Evolutionary conservation across 208 protist species (phyloP).

Genomic region (Leishmania guyanensis): DNA sequence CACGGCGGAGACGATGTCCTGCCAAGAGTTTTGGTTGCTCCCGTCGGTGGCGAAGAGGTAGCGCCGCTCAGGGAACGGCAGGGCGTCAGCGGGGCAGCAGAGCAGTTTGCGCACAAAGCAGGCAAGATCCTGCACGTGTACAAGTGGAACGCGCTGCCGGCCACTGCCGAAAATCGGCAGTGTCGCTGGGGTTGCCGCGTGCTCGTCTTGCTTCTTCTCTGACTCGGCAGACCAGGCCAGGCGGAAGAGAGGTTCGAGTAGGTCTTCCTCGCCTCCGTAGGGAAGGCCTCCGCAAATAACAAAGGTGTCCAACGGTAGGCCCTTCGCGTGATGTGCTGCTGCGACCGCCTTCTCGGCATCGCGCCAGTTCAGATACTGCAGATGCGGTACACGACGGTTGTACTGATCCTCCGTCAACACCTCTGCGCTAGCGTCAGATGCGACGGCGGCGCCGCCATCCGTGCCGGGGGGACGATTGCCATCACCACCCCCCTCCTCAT

Average conservation of each 20-base stretch:
- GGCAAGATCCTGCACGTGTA: slow-evolving; percentile 93
- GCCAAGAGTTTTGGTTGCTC: slow-evolving; percentile 58
- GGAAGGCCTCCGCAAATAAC: slow-evolving; percentile 88
- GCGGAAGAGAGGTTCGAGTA: slow-evolving; percentile 88
- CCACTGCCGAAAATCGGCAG: slow-evolving; percentile 92
- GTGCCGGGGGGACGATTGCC: too few species aligned
- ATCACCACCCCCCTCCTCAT: slow-evolving; percentile 31
- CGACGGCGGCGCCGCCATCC: not conserved
- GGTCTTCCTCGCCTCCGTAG: slow-evolving; percentile 92
- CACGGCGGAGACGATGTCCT: slow-evolving; percentile 67
- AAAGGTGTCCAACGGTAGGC: slow-evolving; percentile 83
- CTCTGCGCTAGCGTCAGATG: slow-evolving; percentile 36
- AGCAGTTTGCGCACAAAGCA: slow-evolving; percentile 77
- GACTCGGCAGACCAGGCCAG: slow-evolving; percentile 76
- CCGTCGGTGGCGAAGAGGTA: slow-evolving; percentile 93
- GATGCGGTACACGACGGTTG: slow-evolving; percentile 92
- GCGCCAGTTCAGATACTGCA: slow-evolving; percentile 90
- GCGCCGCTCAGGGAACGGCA: slow-evolving; percentile 68
- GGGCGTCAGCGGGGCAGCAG: slow-evolving; percentile 40
- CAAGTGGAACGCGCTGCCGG: slow-evolving; percentile 86
- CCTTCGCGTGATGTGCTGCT: slow-evolving; percentile 72
- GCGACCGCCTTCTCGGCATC: slow-evolving; percentile 93
- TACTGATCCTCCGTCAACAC: slow-evolving; percentile 93
- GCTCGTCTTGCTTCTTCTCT: slow-evolving; percentile 10
- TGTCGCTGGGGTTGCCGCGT: slow-evolving; percentile 1